Base-by-base conservation (phyloP, 2,329 filamentous ascomycete species). In the Penicillium sp. region DNA sequence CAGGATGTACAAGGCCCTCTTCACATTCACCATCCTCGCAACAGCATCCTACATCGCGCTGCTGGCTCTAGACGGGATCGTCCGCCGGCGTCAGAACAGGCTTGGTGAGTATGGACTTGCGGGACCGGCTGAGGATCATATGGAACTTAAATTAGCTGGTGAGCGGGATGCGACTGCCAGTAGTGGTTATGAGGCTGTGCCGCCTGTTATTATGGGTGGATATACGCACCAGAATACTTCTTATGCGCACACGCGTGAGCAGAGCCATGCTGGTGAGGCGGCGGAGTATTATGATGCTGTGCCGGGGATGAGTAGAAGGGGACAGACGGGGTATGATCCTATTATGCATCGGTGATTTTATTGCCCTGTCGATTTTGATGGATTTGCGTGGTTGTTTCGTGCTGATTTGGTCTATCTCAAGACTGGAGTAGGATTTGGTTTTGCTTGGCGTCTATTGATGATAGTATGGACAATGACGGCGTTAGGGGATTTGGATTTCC, bases 1-100 rank as follows among this genome's bases (percentile, higher is more conserved):
- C 65, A 71, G 80, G 51, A 73, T 78, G 54, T 86, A 85, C 76
- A 86, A 86, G 69, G 78, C 81, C 11, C 71, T 85, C n/a, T 85
- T 84, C 69, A 72, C 78, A 29, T 86, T 86, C 66, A 75, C 77
- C 4, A 63, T 82, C 26, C 58, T 81, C 27, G 82, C 80, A 6
- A 55, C 63, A n/a, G 63, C 79, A 2, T 73, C 78, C 2, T 79
- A 81, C 31, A 66, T 82, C 51, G 69, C 76, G 11, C 75, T 79
- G 7, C 65, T 83, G 35, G 64, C 70, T 8, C 72, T 86, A 42
- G 83, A 86, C 65, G 63, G 82, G 31, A 70, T 76, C 56, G 81
- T 82, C 22, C 74, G 73, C 56, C 72, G 73, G 12, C 72, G 74
- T 31, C 71, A 78, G 54, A 79, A 69, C 15, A 69, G 70, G 26